Evolutionary conservation across 169 alveolate species (phyloP).

Genomic region (Eimeria zaria): DNA sequence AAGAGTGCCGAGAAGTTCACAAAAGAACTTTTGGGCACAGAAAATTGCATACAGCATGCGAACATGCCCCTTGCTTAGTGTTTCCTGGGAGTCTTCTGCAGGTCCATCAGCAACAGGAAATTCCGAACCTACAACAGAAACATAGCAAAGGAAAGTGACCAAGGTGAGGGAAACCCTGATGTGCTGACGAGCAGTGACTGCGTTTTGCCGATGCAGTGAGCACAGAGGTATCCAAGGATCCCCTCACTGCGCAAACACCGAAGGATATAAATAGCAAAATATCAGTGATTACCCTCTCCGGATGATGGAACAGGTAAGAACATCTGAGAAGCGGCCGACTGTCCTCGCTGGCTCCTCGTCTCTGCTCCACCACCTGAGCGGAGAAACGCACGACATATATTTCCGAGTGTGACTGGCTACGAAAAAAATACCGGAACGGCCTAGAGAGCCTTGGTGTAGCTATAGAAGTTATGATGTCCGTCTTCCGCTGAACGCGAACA

Average conservation of each 20-base stretch:
- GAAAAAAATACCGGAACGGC: background rate
- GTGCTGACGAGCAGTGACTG: background rate
- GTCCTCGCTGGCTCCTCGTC: conserved; percentile 29
- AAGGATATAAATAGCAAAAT: background rate
- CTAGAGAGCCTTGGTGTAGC: background rate
- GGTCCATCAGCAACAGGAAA: conserved; percentile 59
- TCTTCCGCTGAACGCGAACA: background rate
- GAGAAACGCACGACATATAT: background rate
- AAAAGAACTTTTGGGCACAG: conserved; percentile 68
- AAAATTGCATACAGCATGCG: conserved; percentile 48
- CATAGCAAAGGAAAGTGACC: background rate
- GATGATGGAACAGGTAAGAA: conserved; percentile 56
- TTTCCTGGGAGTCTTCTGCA: conserved; percentile 46
- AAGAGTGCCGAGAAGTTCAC: conserved; percentile 77
- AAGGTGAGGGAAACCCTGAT: background rate
- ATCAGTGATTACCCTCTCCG: conserved; percentile 20
- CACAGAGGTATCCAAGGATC: background rate
- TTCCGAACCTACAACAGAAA: conserved; percentile 51
- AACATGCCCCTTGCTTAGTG: conserved; percentile 50
- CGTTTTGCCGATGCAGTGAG: background rate
- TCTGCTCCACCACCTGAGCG: conserved; percentile 10
- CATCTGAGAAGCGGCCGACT: conserved; percentile 50
- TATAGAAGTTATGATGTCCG: background rate
- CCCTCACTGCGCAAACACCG: background rate
- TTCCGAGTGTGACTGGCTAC: background rate